A percentile compares a stretch with the other conserved stretches of the same genome.
These are phyloP conservation scores for Tremella mesenterica DNA, from an alignment of 768 basidiomycete species.

Conservation along the genomic window DNA sequence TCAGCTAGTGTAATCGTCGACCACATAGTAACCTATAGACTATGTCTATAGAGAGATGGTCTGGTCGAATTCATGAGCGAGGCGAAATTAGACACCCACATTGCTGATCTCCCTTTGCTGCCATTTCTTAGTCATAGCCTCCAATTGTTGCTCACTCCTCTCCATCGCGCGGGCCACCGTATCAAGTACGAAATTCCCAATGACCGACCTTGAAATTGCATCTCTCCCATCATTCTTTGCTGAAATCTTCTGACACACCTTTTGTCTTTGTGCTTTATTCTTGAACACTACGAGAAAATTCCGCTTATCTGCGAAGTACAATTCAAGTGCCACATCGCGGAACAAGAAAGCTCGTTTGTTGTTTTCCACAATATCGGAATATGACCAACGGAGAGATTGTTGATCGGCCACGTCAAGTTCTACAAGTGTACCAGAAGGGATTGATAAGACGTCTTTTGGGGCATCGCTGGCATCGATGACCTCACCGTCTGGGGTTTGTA, in stretches of 20 bases:
- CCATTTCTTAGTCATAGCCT: constrained; percentile 56
- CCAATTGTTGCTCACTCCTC: constrained; percentile 36
- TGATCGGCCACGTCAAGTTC: constrained; percentile 66
- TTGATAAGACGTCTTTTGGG: constrained; percentile 67
- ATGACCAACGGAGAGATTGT: constrained; percentile 72
- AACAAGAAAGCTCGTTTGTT: constrained; percentile 80
- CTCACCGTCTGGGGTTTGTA: constrained; percentile 77
- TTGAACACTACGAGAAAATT: constrained; percentile 76
- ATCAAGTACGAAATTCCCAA: constrained; percentile 41
- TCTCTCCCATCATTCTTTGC: constrained; percentile 50
- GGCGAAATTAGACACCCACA: no score
- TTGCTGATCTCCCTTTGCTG: constrained; percentile 85
- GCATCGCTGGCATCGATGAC: constrained; percentile 81
- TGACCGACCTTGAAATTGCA: constrained; percentile 50
- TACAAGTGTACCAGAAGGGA: constrained; percentile 67
- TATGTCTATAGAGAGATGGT: not conserved
- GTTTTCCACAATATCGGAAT: constrained; percentile 65
- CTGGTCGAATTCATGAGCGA: no score
- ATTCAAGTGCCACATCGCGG: constrained; percentile 79
- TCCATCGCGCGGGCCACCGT: constrained; percentile 39
- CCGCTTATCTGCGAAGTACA: constrained; percentile 87
- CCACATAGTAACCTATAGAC: no score
- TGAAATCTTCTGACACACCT: constrained; percentile 36
- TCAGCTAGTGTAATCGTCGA: constrained; percentile 1
- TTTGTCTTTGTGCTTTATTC: constrained; percentile 56